Evolutionary conservation across 148 eudicot species (phyloP).

Genomic region (Linanthus parryae): DNA sequence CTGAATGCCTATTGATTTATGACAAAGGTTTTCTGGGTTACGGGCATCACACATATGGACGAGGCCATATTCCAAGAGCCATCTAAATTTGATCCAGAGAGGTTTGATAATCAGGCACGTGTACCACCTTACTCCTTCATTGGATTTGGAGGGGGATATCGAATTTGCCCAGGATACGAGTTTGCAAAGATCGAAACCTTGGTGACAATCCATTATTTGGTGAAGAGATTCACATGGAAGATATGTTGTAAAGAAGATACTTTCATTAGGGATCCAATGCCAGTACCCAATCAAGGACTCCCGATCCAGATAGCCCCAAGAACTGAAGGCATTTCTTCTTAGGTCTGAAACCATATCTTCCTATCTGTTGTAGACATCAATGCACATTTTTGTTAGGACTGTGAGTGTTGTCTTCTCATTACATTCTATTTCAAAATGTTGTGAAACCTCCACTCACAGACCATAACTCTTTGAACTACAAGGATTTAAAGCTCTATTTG

Average conservation of each 20-base stretch:
- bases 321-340: background rate
- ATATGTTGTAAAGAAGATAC: slow-evolving; percentile 26
- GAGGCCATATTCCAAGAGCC: slow-evolving; percentile 31
- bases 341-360: no score
- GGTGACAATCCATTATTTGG: slow-evolving; percentile 31
- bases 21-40: slow-evolving; percentile 25
- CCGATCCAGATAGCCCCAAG: slow-evolving; percentile 20
- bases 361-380: no score
- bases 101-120: slow-evolving; percentile 33
- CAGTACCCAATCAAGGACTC: slow-evolving; percentile 36
- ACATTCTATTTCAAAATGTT: background rate
- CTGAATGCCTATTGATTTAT: background rate
- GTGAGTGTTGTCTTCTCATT: background rate
- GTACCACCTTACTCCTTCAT: slow-evolving; percentile 35
- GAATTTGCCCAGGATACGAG: slow-evolving; percentile 49
- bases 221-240: slow-evolving; percentile 36
- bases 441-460: background rate
- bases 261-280: slow-evolving; percentile 34
- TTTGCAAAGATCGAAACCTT: slow-evolving; percentile 42
- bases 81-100: slow-evolving; percentile 31
- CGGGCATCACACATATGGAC: slow-evolving; percentile 38
- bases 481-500: no score
- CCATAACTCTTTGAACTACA: background rate
- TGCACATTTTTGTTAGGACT: no score
- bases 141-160: slow-evolving; percentile 40